Evolutionary conservation across 2,329 filamentous ascomycete species (phyloP), one percentile per base, ranked within the genome.

Genomic region (Hortaea sp.): DNA sequence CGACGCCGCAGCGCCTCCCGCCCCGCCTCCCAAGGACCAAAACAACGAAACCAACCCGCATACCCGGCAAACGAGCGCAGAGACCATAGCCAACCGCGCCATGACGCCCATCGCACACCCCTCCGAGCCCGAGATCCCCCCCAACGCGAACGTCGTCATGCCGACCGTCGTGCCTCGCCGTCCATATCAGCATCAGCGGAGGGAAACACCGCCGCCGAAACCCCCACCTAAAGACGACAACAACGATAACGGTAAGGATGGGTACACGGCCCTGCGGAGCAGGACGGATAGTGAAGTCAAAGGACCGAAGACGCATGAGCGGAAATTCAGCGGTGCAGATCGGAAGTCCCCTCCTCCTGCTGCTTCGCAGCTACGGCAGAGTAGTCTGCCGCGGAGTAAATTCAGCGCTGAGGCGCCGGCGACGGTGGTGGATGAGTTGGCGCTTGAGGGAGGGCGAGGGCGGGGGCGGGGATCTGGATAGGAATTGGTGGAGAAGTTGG

Each of bases 151-250:
- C 42, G 40, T 51, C 37, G 44, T 44, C 9, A 49, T 49, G 43
- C 49, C 49, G 7, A 46, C 43, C 11, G 30, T 45, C 7, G 46
- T 51, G 12, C 27, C 46, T 10, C 32, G 47, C 6, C 29, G 34
- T 20, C 43, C 44, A 27, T 48, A 44, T 29, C 34, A 32, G 6
- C 32, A 29, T 9, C 13, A 11, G 12, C 20, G 20, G 20, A 20
- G 20, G 20, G 32, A 42, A n/a, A 31, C 28, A 4, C 20, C 32
- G 29, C 50, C 50, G 29, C 50, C 50, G 7, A 29, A n/a, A 10
- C 45, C 48, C 6, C 50, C 50, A 10, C 42, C 48, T 2, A 52
- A 52, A 39, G 50, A 52, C 12, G 47, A 40, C 20, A 20, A 20
- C 20, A 20, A 20, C 20, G 20, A 20, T 20, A 20, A 20, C 20